Evolutionary conservation across 2,329 filamentous ascomycete genomes (phyloP), one percentile per base, ranked within the genome.

Genomic region (Aspergillus sp.): DNA sequence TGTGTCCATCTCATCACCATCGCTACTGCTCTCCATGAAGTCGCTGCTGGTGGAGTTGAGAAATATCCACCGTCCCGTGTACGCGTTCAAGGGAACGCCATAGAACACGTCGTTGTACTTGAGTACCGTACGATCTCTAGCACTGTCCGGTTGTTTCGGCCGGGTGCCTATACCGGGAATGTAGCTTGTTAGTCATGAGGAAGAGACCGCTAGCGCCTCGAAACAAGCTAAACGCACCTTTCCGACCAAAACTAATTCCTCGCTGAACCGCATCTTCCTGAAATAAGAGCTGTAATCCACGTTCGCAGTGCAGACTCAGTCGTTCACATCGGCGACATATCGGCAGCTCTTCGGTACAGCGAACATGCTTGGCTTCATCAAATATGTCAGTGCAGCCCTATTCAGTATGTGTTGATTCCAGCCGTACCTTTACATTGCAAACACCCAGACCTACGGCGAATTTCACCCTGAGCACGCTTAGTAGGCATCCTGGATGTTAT

Each of bases 221-320:
- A 21, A 21, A 10, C 10, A 48, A 15, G 23, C 21, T 10, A 21
- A 58, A 47, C 50, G 39, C 59, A 69, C 69, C 67, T 62, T 71
- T 63, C 21, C 68, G 61, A 10, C 68, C 64, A 61, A 70, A 67
- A 32, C 62, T 61, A 44, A 71, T 64, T 13, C 68, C 66, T n/a
- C 70, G 63, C 60, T 72, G 70, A n/a, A 67, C 50, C 2, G 72
- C 71, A 64, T 74, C 72, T 36, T 72, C 71, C 51, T 67, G 66
- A 60, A 69, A 73, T 21, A 72, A 62, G 27, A 73, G 56, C 44
- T 65, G 68, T 41, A 73, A 58, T 47, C 71, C 62, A 47, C 64
- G 64, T 39, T 61, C 55, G 32, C 72, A 74, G 6, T 61, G 30
- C 8, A 72, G 54, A 11, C 62, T 60, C 36, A 72, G 65, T 23